Base-by-base conservation (phyloP, 306 rosid species). In the Oemleria cerasiformis region DNA sequence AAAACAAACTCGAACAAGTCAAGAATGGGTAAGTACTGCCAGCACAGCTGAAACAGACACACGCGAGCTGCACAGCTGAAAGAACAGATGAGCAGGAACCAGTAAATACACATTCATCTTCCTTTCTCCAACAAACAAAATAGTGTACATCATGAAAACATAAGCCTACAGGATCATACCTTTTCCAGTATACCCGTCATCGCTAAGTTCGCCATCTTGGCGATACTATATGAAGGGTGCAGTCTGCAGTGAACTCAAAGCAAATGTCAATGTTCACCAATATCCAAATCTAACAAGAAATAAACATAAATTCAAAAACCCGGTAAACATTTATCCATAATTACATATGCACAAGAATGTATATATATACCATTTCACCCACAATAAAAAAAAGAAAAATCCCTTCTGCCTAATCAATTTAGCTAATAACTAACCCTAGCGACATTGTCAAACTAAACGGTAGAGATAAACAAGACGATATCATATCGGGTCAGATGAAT, bases 181-280 rank as follows among this genome's bases (percentile, higher is more conserved):
- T 92, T 92, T 47, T 92, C 98, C 14, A 92, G 79, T 78, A 92
- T 92, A 73, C 91, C 78, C 13, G 96, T 82, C 85, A 92, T 74
- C 43, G 85, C 79, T 60, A 88, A 58, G 83, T 88, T 92, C 56
- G 98, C 90, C 98, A 92, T 92, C 51, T 72, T 65, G 10, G 59
- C 73, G 9, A 9, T 20, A 40, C 65, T 39, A 42, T 57, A 62
- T 14, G 59, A 59, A 21, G 21, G 42, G 3, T 7, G n/a, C 15
- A 23, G 19, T 25, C 19, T 11, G 49, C 50, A 6, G 65, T 40
- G 0, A 63, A 50, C 60, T 77, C 2, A 9, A 48, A n/a, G 51
- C 36, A 41, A 42, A 8, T 57, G 2, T 9, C 25, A 43, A 41
- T 23, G 74, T 41, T 43, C 39, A 5, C 54, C 64, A 25, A 43